These are phyloP conservation scores for Balamuthia mandrillaris DNA, from an alignment of 208 protist genomes.

Conservation along the genomic window DNA sequence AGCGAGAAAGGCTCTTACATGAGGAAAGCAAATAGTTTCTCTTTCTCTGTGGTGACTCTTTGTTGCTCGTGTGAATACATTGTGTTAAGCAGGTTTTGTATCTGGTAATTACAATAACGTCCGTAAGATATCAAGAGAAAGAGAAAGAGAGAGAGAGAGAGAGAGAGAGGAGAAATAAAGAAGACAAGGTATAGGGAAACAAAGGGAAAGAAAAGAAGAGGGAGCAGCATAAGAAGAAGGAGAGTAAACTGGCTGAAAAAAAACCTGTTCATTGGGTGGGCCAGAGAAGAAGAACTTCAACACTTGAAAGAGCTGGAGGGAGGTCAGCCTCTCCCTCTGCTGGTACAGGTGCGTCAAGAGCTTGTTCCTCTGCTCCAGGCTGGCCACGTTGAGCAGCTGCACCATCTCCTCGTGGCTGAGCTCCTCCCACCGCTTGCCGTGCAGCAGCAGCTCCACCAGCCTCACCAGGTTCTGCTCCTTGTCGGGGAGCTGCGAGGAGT, in stretches of 20 bases:
- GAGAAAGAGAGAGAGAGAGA: neutral
- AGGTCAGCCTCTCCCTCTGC: neutral
- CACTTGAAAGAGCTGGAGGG: no score
- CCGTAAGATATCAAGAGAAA: no score
- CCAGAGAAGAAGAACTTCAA: no score
- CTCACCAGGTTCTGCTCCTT: neutral
- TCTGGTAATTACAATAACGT: no score
- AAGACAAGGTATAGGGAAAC: neutral
- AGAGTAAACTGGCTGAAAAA: neutral
- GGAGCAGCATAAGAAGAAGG: neutral
- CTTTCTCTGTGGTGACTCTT: no score
- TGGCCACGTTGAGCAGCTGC: neutral
- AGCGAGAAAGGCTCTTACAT: no score
- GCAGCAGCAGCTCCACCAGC: neutral
- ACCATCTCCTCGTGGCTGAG: neutral
- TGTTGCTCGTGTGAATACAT: neutral
- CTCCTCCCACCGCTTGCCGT: neutral
- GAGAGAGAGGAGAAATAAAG: neutral
- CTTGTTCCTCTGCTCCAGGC: neutral
- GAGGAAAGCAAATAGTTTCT: no score
- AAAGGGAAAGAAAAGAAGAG: neutral
- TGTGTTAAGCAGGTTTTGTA: conserved; percentile 9
- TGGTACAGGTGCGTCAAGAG: conserved; percentile 1
- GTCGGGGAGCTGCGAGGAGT: neutral
- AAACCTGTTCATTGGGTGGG: no score